A percentile compares a stretch with the other conserved stretches of the same genome.
phyloP scores from a whole-genome alignment of 2,329 filamentous ascomycete species.

The Fusarium sp. region DNA sequence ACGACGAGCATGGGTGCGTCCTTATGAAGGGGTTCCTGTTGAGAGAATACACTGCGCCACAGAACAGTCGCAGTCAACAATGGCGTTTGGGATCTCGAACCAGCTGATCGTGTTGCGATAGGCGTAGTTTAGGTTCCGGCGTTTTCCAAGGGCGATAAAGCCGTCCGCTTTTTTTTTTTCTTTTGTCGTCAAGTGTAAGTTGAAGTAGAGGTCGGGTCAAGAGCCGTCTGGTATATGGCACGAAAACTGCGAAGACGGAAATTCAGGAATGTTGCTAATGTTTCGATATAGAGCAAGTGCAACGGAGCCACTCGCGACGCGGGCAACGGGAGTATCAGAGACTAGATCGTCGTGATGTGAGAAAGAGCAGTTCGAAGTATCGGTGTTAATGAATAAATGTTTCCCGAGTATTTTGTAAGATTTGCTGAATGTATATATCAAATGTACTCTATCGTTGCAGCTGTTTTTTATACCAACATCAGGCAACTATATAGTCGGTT shows the following conservation, averaged over 20 bases:
- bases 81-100: background rate
- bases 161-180: background rate
- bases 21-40: conserved; percentile 29
- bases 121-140: background rate
- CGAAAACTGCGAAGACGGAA: background rate
- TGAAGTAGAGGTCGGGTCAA: background rate
- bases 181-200: conserved; percentile 19
- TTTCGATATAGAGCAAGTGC: conserved; percentile 3
- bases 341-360: conserved; percentile 5
- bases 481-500: conserved; percentile 5
- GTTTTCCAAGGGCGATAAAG: background rate
- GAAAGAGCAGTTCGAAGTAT: conserved; percentile 11
- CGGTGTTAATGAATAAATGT: conserved; percentile 9
- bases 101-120: conserved; percentile 4
- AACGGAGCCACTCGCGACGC: background rate
- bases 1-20: conserved; percentile 68
- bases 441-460: conserved; percentile 5
- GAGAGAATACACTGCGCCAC: conserved; percentile 13
- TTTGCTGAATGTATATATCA: background rate
- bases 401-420: conserved; percentile 5
- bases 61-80: conserved; percentile 12
- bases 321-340: background rate
- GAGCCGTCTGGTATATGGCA: conserved; percentile 10
- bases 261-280: background rate
- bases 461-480: conserved; percentile 4